Conservation (phyloP, 2,329 filamentous ascomycete genomes). For the Paecilomyces sp. region DNA sequence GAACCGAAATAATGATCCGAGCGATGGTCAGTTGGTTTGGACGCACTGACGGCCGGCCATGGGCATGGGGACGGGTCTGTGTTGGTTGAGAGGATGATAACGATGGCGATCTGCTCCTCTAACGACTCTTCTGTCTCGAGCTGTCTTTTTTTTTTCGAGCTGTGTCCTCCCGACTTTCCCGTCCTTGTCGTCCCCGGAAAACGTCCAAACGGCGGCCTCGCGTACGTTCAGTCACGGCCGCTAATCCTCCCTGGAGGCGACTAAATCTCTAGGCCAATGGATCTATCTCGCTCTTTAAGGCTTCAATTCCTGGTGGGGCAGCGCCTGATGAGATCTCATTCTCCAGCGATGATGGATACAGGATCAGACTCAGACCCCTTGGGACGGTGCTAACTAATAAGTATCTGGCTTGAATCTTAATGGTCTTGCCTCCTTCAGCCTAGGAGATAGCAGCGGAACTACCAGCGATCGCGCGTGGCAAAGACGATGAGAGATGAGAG, state of each 20-base stretch:
- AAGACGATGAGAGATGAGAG: neutral
- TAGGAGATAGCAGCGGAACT: neutral
- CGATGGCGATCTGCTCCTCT: neutral
- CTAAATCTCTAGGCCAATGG: neutral
- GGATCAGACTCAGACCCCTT: neutral
- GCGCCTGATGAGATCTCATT: neutral
- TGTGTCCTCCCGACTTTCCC: neutral
- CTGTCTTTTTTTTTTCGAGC: neutral
- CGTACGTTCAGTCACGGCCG: neutral
- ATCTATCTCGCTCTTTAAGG: neutral
- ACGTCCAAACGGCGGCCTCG: neutral
- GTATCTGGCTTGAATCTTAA: neutral
- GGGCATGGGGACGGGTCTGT: neutral
- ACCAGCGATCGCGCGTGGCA: neutral
- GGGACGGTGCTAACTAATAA: neutral
- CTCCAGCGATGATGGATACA: neutral
- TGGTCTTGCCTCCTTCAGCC: neutral
- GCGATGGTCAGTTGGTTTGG: neutral
- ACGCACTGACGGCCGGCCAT: neutral
- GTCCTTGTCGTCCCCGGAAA: neutral
- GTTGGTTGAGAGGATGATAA: neutral
- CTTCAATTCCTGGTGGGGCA: neutral
- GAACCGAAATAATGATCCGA: neutral
- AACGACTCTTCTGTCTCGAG: neutral
- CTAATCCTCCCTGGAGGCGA: neutral